These are phyloP conservation scores for Boletus rex-veris DNA, from an alignment of 768 basidiomycete species.

Conservation along the genomic window DNA sequence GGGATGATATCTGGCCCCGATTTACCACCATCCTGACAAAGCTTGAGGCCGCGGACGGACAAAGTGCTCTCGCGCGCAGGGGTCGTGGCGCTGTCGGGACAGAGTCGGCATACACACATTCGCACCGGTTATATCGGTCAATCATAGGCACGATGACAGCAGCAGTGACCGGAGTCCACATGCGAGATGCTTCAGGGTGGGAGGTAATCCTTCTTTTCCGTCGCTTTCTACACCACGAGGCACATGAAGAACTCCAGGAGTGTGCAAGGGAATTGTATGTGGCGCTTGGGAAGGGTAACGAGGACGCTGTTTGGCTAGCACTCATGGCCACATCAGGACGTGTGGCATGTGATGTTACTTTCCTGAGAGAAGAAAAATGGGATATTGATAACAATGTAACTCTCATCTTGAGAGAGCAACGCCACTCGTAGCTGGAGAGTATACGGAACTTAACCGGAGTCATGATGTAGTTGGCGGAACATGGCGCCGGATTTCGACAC, in stretches of 20 bases:
- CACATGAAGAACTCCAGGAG: slow-evolving; percentile 71
- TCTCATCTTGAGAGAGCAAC: slow-evolving; percentile 31
- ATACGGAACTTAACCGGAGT: slow-evolving; percentile 6
- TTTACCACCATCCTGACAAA: slow-evolving; percentile 58
- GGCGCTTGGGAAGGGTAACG: slow-evolving; percentile 57
- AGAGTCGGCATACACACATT: slow-evolving; percentile 73
- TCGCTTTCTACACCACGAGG: slow-evolving; percentile 64
- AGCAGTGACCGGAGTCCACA: slow-evolving; percentile 61
- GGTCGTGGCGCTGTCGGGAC: slow-evolving; percentile 51
- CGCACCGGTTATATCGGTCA: slow-evolving; percentile 76
- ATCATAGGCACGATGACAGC: slow-evolving; percentile 71
- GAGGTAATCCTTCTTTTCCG: slow-evolving; percentile 73
- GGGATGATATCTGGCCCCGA: slow-evolving; percentile 93
- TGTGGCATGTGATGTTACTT: slow-evolving; percentile 41
- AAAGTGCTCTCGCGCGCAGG: slow-evolving; percentile 63
- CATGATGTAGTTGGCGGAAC: slow-evolving; percentile 40
- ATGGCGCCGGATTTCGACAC: slow-evolving; percentile 74
- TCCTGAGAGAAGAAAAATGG: slow-evolving; percentile 59
- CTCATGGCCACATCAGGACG: slow-evolving; percentile 52
- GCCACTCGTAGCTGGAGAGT: background rate
- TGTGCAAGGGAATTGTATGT: slow-evolving; percentile 63
- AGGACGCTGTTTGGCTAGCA: slow-evolving; percentile 83
- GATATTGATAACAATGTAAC: slow-evolving; percentile 47
- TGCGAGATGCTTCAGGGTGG: slow-evolving; percentile 74
- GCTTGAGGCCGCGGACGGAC: slow-evolving; percentile 60